phyloP scores from a whole-genome alignment of 2,329 filamentous ascomycete species.

The Microsporum audouinii region DNA sequence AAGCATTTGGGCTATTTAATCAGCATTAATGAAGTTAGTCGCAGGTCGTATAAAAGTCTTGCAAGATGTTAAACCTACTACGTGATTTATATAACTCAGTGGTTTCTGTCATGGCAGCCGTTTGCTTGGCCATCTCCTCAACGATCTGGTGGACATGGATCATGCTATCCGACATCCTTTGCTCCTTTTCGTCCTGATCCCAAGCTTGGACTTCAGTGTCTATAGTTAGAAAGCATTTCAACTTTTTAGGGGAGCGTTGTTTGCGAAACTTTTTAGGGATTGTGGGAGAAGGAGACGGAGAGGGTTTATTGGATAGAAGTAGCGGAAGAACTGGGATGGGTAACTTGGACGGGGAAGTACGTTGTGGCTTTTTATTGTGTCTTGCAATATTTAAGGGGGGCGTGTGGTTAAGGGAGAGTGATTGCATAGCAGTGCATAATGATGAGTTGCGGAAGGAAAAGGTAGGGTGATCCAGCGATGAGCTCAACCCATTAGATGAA shows the following conservation, averaged over 20 bases:
- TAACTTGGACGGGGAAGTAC: constrained; percentile 13
- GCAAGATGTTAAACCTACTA: constrained; percentile 42
- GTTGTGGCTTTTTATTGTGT: neutral
- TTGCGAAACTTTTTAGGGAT: constrained; percentile 7
- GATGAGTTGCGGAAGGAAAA: constrained; percentile 15
- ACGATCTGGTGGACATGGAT: constrained; percentile 65
- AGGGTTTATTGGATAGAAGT: constrained; percentile 28
- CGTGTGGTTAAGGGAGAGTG: constrained; percentile 16
- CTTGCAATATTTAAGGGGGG: neutral
- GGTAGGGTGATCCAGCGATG: neutral
- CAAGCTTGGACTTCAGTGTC: constrained; percentile 68
- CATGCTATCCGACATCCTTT: constrained; percentile 38
- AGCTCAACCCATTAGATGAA: constrained; percentile 21
- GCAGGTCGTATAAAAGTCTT: neutral
- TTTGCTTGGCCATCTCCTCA: constrained; percentile 25
- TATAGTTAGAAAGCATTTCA: constrained; percentile 53
- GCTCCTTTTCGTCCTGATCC: constrained; percentile 53
- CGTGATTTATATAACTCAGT: constrained; percentile 47
- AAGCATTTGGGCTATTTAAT: constrained; percentile 42
- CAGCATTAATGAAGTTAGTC: neutral
- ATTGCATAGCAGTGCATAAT: constrained; percentile 28
- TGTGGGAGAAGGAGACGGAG: constrained; percentile 27
- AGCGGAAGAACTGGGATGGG: constrained; percentile 23
- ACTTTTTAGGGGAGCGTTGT: constrained; percentile 24
- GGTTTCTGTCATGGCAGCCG: neutral